Base-by-base conservation (phyloP, 495 filamentous ascomycete genomes). In the Trichoderma parareesei region DNA sequence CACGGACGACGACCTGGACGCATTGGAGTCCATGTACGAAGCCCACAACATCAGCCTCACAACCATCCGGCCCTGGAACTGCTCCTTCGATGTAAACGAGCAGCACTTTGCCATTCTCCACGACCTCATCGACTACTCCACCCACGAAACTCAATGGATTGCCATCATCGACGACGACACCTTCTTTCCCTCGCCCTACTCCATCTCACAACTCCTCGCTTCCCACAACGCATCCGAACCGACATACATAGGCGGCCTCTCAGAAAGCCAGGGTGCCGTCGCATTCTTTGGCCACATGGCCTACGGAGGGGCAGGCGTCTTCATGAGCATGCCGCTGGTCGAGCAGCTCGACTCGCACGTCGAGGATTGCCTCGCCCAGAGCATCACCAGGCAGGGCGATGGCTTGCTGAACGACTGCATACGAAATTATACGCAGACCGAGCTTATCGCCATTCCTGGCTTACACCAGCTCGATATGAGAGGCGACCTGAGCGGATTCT, bases 121-220 rank as follows among this genome's bases (percentile, higher is more conserved):
- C 64, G 78, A 81, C 6, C 82, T 90, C 65, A 77, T 82, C 16
- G 72, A 81, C 38, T 69, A 78, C 65, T 77, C 84, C 27, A 78
- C 77, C 37, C 78, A 79, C 10, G 74, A 81, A n/a, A 87, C 85
- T 27, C 73, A 79, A 60, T 91, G 87, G 87, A 76, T 87, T 49
- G 81, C 78, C 67, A 79, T 90, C 63, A 79, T 89, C 46, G 87
- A 90, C 69, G 87, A 91, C 73, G 88, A 91, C 72, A 90, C 88
- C 27, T 90, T 90, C 76, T 87, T 90, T 72, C 81, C 87, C 4
- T 85, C 85, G 13, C 77, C 90, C 4, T 78, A 79, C 37, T 74
- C 87, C 2, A 76, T 90, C 65, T 77, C 80, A 63, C 73, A 81
- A 3, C 67, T 70, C n/a, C 73, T 81, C 8, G 64, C 60, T 16